Evolutionary conservation across 345 rosid genomes (phyloP).

Genomic region (Citrus sinensis): DVS_A1.0 CM039168.1:17952001-17952500

Average conservation of each 20-base stretch:
- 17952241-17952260: too few relatives aligned
- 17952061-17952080: neutral
- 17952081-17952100: neutral
- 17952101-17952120: constrained; percentile 14
- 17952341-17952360: constrained; percentile 56
- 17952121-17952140: constrained; percentile 78
- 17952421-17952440: constrained; percentile 59
- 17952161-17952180: constrained; percentile 70
- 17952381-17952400: constrained; percentile 68
- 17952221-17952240: constrained; percentile 51
- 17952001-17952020: constrained; percentile 72
- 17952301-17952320: neutral
- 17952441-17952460: neutral
- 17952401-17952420: constrained; percentile 78
- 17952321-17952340: constrained; percentile 3
- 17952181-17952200: constrained; percentile 53
- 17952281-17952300: neutral
- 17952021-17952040: constrained; percentile 32
- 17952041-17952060: neutral
- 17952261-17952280: neutral
- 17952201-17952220: constrained; percentile 80
- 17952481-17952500: neutral
- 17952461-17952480: neutral
- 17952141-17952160: constrained; percentile 75
- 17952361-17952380: constrained; percentile 76